A percentile compares a stretch with the other conserved stretches of the same genome.
These are phyloP conservation scores for Tieghemostelium lacteum DNA, from an alignment of 78 protist genomes.

Conservation along the genomic window DNA sequence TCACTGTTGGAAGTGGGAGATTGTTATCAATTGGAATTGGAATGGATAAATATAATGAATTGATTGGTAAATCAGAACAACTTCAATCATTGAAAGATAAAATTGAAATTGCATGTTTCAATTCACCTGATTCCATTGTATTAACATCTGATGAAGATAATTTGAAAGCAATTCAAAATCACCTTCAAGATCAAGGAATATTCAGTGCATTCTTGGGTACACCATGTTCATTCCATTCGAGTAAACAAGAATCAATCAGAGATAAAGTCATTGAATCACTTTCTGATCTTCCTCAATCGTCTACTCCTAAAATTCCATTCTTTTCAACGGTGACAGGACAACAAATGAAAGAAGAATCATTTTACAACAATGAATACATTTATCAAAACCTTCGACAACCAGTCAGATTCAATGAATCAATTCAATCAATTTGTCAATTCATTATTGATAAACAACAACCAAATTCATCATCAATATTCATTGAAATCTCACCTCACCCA, in stretches of 20 bases:
- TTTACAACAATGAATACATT: slow-evolving; percentile 10
- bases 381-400: not conserved
- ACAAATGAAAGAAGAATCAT: not conserved
- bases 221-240: not conserved
- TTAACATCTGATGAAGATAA: not conserved
- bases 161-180: not conserved
- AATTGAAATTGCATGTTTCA: not conserved
- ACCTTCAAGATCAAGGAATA: not conserved
- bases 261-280: slow-evolving; percentile 12
- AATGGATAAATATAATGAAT: not conserved
- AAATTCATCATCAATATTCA: not conserved
- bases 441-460: not conserved
- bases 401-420: not conserved
- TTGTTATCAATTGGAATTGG: not conserved
- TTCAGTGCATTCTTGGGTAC: slow-evolving; percentile 1
- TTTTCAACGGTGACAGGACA: slow-evolving; percentile 17
- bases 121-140: not conserved
- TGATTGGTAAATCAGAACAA: too few relatives aligned
- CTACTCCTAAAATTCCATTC: not conserved
- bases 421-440: not conserved
- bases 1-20: slow-evolving; percentile 5
- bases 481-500: slow-evolving; percentile 17
- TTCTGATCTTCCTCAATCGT: not conserved
- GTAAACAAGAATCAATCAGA: not conserved
- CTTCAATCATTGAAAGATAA: too few relatives aligned